Percentiles rank a stretch among this genome's conserved stretches.
Conservation (phyloP, 306 rosid species). For the Cucumis sativus region DNA sequence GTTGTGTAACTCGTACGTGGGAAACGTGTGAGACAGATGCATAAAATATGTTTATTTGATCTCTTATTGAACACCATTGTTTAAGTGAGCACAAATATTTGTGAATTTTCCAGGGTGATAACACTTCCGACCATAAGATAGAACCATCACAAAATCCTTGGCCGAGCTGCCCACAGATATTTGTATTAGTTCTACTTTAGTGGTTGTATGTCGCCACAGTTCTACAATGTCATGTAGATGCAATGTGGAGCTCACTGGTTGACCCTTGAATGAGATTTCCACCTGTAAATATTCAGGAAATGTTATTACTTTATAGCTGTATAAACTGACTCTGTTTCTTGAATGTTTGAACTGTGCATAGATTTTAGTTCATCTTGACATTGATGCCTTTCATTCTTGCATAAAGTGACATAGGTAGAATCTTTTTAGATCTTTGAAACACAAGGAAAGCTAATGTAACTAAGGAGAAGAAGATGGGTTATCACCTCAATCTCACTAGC, state of each 20-base stretch:
- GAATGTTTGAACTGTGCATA: neutral
- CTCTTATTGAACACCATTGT: neutral
- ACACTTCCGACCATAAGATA: constrained; percentile 61
- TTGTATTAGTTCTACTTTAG: constrained; percentile 50
- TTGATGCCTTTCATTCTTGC: neutral
- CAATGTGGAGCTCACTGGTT: constrained; percentile 52
- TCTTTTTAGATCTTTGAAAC: neutral
- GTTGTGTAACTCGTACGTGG: neutral
- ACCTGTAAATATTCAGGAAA: constrained; percentile 32
- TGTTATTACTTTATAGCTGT: neutral
- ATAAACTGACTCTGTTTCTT: neutral
- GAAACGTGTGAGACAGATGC: neutral
- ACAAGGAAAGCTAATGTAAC: neutral
- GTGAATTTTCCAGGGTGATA: neutral
- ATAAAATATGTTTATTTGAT: neutral
- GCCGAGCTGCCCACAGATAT: constrained; percentile 84
- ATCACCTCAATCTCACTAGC: constrained; percentile 33
- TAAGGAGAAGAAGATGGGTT: neutral
- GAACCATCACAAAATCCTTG: constrained; percentile 88
- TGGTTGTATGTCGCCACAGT: constrained; percentile 61
- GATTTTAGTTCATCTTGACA: neutral
- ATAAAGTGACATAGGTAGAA: neutral
- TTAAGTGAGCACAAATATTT: neutral
- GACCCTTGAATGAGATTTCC: constrained; percentile 77
- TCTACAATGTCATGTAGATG: constrained; percentile 64